Base-by-base conservation (phyloP, 768 basidiomycete species). In the Termitomyces sp. region DNA sequence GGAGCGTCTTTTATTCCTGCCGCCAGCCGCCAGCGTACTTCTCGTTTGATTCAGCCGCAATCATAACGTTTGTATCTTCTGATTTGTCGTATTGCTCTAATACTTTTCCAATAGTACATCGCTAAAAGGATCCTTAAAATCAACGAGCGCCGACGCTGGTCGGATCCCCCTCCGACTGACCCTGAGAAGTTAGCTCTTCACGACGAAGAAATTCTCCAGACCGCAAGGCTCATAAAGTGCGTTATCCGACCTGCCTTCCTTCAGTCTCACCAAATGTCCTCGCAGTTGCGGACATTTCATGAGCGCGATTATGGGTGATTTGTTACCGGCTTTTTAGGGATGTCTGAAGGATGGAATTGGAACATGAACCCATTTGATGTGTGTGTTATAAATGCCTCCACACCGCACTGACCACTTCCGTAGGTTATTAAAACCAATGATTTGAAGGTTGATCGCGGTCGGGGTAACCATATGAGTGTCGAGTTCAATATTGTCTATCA, bases 381-480 rank as follows among this genome's bases (percentile, higher is more conserved):
- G n/a, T 39, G 64, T 64, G 68, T 16, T 5, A 9, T 14, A 13
- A 5, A 26, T 45, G 12, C 40, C 40, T 20, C 10, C 9, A 16
- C 37, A 24, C 30, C 3, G 20, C 24, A 3, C 34, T 58, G n/a
- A 57, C 22, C 5, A 42, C 18, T 2, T 18, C 8, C 50, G 3
- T 51, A 76, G 67, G 53, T 75, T 18, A 81, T 83, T 46, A 65
- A 74, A 16, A 65, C 56, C 4, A 70, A 69, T 37, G 69, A 78
- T 12, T 56, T 66, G 2, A 62, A 68, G 40, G 71, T 77, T 3
- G 64, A 63, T 1, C 77, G 84, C 9, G 89, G 87, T 9, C 71
- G 77, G 49, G 89, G 89, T 16, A 89, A 89, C 62, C 81, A 81
- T 55, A 77, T 78, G 55, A 88, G 86, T 26, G 75, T 87, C 30